A percentile compares a stretch with the other conserved stretches of the same genome.
Evolutionary conservation across 163 green algal species (phyloP).

Genomic region (Chloroidium sp.): DNA sequence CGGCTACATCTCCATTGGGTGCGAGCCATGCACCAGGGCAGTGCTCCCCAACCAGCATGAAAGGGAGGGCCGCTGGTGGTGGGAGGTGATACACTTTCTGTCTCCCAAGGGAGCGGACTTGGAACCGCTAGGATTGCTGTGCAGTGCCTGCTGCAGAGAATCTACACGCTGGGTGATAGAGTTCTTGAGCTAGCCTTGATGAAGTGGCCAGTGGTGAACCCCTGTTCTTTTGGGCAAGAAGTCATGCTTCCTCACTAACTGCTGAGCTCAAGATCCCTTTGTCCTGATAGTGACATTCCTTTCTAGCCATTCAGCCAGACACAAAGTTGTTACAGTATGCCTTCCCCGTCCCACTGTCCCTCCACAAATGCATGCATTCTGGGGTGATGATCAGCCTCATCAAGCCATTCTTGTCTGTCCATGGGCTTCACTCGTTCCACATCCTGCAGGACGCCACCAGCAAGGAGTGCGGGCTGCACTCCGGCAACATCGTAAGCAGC

Average conservation of each 20-base stretch:
- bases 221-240: too few species aligned
- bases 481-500: slow-evolving; percentile 64
- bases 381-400: too few species aligned
- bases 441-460: slow-evolving; percentile 21
- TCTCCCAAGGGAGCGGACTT: too few species aligned
- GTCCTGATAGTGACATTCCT: too few species aligned
- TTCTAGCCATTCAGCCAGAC: too few species aligned
- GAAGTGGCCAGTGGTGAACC: neutral
- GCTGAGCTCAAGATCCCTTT: too few species aligned
- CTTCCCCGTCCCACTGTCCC: too few species aligned
- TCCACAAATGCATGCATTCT: too few species aligned
- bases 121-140: too few species aligned
- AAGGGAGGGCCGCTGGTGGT: slow-evolving; percentile 97
- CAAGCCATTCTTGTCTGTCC: too few species aligned
- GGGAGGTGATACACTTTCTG: slow-evolving; percentile 61
- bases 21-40: slow-evolving; percentile 91
- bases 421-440: neutral
- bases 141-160: neutral
- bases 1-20: slow-evolving; percentile 95
- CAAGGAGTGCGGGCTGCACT: slow-evolving; percentile 94
- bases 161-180: neutral
- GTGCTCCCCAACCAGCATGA: slow-evolving; percentile 97
- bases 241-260: too few species aligned
- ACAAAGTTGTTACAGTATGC: too few species aligned
- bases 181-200: neutral